Evolutionary conservation across 192 early-diverging fungal genomes (phyloP).

Genomic region (Phlyctochytrium bullatum): DNA sequence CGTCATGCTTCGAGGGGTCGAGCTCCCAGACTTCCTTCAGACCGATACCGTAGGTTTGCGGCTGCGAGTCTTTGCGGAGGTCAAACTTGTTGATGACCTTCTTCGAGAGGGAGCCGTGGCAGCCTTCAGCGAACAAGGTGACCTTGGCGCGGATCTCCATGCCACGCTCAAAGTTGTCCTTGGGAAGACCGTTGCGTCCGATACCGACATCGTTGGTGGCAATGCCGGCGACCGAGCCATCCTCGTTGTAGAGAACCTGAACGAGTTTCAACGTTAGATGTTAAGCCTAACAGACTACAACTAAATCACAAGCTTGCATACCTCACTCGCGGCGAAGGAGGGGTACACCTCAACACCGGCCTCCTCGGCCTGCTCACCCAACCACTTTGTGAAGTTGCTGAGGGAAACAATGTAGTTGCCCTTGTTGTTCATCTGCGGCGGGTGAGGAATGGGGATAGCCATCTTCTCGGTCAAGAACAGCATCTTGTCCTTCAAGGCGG

Average conservation of each 20-base stretch:
- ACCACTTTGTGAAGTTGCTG: slow-evolving; percentile 90
- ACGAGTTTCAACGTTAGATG: not conserved
- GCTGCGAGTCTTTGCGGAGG: slow-evolving; percentile 79
- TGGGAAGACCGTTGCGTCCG: slow-evolving; percentile 81
- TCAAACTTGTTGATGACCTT: slow-evolving; percentile 82
- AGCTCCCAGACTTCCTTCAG: slow-evolving; percentile 98
- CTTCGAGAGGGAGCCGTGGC: slow-evolving; percentile 95
- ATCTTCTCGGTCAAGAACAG: slow-evolving; percentile 72
- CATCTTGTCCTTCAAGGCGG: slow-evolving; percentile 82
- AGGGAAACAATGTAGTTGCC: slow-evolving; percentile 98
- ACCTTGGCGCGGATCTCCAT: slow-evolving; percentile 94
- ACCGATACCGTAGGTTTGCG: slow-evolving; percentile 94
- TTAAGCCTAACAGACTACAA: no score
- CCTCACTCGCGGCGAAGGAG: slow-evolving; percentile 86
- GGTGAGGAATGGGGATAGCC: slow-evolving; percentile 82
- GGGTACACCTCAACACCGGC: slow-evolving; percentile 93
- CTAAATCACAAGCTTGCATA: slow-evolving; percentile 17
- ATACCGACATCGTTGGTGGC: slow-evolving; percentile 95
- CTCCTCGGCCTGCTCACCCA: slow-evolving; percentile 96
- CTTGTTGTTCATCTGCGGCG: slow-evolving; percentile 93
- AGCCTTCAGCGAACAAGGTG: slow-evolving; percentile 96
- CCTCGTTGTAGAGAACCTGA: slow-evolving; percentile 81
- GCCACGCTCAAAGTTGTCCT: slow-evolving; percentile 88
- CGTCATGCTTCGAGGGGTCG: slow-evolving; percentile 74
- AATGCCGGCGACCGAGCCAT: slow-evolving; percentile 89